Conservation (phyloP, 1,284 basidiomycete species). For the Trametes hirsuta region DNA sequence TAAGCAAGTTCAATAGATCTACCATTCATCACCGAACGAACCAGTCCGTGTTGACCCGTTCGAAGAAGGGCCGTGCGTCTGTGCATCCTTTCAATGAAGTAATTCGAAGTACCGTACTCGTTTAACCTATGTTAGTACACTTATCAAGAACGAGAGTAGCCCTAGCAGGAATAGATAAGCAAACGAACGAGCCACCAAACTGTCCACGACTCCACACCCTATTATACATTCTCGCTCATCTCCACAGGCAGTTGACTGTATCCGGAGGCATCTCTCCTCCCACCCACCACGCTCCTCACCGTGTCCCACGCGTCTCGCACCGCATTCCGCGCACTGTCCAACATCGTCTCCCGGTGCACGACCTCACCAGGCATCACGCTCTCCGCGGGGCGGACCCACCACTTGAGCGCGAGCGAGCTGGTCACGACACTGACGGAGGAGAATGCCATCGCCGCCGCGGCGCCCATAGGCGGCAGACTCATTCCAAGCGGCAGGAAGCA, state of each 20-base stretch:
- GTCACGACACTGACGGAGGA: slow-evolving; percentile 95
- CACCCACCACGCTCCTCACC: slow-evolving; percentile 46
- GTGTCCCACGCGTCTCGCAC: slow-evolving; percentile 48
- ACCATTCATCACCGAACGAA: too few species aligned
- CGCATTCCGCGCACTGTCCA: slow-evolving; percentile 47
- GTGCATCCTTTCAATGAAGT: neutral
- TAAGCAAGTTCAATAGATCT: too few species aligned
- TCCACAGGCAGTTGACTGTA: slow-evolving; percentile 77
- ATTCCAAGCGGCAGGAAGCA: slow-evolving; percentile 90
- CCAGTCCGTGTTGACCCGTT: too few species aligned
- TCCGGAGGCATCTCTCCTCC: slow-evolving; percentile 45
- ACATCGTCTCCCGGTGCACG: slow-evolving; percentile 41
- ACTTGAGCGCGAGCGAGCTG: slow-evolving; percentile 85
- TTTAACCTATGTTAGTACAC: too few species aligned
- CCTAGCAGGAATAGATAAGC: neutral
- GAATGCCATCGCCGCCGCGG: slow-evolving; percentile 97
- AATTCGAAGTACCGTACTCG: too few species aligned
- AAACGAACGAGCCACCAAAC: neutral
- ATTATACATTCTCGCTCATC: slow-evolving; percentile 44
- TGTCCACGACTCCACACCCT: neutral
- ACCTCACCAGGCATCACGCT: slow-evolving; percentile 71
- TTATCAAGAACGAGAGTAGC: neutral
- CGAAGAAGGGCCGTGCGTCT: too few species aligned
- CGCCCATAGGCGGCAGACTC: slow-evolving; percentile 97
- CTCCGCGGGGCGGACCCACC: slow-evolving; percentile 77